Evolutionary conservation across 345 rosid species (phyloP), one percentile per base, ranked within the genome.

Genomic region (Diplotaxis tenuifolia): DNA sequence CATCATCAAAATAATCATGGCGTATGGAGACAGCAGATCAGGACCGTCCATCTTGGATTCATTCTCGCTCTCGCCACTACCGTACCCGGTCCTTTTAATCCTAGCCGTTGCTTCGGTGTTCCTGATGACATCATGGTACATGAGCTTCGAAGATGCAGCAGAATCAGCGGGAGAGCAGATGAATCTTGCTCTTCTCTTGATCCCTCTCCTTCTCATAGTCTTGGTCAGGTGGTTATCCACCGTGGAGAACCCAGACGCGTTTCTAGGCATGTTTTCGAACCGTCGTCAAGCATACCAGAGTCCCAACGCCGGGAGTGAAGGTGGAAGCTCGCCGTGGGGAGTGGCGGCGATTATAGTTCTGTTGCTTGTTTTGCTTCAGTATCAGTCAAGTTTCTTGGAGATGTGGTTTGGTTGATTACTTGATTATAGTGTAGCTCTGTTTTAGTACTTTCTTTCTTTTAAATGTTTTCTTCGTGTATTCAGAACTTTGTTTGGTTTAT

Each of bases 251-350:
- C 81, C 93, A 0, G 91, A 84, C 23, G 65, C 77, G 80, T 65
- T 88, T 60, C 76, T 77, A 3, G 71, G 67, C 11, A 25, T 76
- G 70, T 86, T 89, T 0, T 89, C 93, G 0, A 86, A 85, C 56
- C 85, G 88, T 53, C 80, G 86, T 45, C 63, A 15, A 45, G 80
- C 81, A 55, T 75, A 86, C 77, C 42, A 61, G 42, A 65, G 2
- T 5, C 88, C 91, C 5, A 70, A 83, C 7, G 88, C 89, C 7
- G 78, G 92, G 1, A 90, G 82, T 56, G 77, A 86, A 4, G 96
- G 89, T 70, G 98, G 97, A 9, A 77, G 86, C 79, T 91, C 95
- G 10, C 98, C 98, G 4, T 94, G 99, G 99, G 88, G 84, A 3
- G 99, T 91, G 72, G 97, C 96, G 11, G 99, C 91, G 58, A 42